A percentile compares a stretch with the other conserved stretches of the same genome.
Evolutionary conservation across 768 basidiomycete genomes (phyloP).

Genomic region (Suillus alpinus): DNA sequence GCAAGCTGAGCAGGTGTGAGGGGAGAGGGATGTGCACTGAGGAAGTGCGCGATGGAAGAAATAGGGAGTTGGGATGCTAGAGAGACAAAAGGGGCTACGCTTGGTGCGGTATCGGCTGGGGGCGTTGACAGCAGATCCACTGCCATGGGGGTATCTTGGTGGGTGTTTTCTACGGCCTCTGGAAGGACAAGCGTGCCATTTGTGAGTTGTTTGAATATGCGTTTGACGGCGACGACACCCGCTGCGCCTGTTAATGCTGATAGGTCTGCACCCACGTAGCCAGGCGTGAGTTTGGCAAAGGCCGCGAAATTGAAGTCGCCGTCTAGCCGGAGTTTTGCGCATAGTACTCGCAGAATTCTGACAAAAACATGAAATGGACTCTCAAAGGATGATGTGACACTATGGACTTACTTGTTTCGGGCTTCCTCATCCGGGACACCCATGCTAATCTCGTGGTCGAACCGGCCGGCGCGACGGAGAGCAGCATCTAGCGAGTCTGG

Average conservation of each 20-base stretch:
- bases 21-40: constrained; percentile 81
- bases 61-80: constrained; percentile 41
- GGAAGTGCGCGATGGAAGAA: constrained; percentile 85
- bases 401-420: constrained; percentile 70
- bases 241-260: constrained; percentile 89
- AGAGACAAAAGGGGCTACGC: constrained; percentile 33
- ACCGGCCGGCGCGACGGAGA: constrained; percentile 87
- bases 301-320: constrained; percentile 85
- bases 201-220: constrained; percentile 83
- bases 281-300: constrained; percentile 91
- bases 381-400: neutral
- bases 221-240: constrained; percentile 93
- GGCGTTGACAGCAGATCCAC: constrained; percentile 29
- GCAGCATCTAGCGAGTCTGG: constrained; percentile 95
- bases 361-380: neutral
- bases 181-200: constrained; percentile 62
- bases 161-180: constrained; percentile 24
- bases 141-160: constrained; percentile 34
- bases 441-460: constrained; percentile 98
- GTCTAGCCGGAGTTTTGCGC: constrained; percentile 76
- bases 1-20: constrained; percentile 75
- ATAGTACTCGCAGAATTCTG: constrained; percentile 87
- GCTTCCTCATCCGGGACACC: constrained; percentile 93
- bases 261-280: constrained; percentile 95
- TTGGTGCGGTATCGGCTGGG: constrained; percentile 17